phyloP scores from a whole-genome alignment of 2,329 filamentous ascomycete genomes.

The Huntiella savannae region DNA sequence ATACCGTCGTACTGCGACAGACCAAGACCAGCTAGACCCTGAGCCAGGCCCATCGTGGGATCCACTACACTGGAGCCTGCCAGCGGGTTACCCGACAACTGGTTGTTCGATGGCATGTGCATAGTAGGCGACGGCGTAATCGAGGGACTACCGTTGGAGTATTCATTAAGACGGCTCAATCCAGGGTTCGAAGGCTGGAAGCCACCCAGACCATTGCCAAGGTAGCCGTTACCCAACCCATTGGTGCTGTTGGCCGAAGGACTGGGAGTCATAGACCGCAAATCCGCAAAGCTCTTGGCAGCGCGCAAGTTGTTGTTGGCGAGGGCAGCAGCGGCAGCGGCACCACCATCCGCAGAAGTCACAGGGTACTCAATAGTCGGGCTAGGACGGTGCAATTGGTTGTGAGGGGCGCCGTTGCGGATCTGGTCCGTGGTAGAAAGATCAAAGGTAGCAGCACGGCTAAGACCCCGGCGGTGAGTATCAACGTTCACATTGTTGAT shows the following conservation, averaged over 20 bases:
- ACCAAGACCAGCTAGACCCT: constrained; percentile 6
- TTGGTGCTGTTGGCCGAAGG: constrained; percentile 58
- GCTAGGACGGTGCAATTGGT: constrained; percentile 55
- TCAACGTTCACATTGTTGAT: constrained; percentile 48
- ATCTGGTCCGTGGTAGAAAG: constrained; percentile 60
- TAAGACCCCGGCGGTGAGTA: constrained; percentile 64
- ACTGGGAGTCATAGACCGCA: constrained; percentile 87
- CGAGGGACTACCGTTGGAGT: constrained; percentile 17
- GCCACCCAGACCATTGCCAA: constrained; percentile 31
- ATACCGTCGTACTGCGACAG: constrained; percentile 1
- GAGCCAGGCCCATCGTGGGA: constrained; percentile 8
- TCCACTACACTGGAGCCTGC: constrained; percentile 14
- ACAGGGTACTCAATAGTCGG: constrained; percentile 79
- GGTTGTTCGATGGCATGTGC: constrained; percentile 20
- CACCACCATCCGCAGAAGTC: constrained; percentile 45
- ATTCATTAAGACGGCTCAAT: constrained; percentile 8
- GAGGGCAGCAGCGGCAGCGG: constrained; percentile 22
- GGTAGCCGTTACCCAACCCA: constrained; percentile 44
- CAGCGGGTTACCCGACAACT: constrained; percentile 13
- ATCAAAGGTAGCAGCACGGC: constrained; percentile 90
- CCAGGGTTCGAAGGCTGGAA: constrained; percentile 8
- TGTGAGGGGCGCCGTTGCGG: constrained; percentile 49
- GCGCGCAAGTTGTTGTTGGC: constrained; percentile 56
- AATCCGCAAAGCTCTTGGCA: constrained; percentile 89
- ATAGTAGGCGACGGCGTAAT: constrained; percentile 9